Evolutionary conservation across 1,139 yeast species (phyloP).

Genomic region (Hyphopichia khmerensis): DNA sequence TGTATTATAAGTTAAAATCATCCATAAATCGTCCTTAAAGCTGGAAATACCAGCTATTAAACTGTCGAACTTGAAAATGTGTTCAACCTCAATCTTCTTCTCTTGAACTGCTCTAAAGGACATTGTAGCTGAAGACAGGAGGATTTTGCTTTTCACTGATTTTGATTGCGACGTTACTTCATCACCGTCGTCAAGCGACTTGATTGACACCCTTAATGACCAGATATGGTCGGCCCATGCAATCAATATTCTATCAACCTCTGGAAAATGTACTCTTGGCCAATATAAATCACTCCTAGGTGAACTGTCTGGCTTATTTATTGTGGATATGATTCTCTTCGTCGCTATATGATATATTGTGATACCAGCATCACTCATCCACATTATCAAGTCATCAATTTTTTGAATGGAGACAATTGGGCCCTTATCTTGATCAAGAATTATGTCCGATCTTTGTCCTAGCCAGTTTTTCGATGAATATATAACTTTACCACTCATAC

Average conservation of each 20-base stretch:
- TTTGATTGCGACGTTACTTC: constrained; percentile 12
- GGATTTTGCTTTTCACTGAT: constrained; percentile 29
- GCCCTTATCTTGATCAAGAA: constrained; percentile 61
- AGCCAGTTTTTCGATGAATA: constrained; percentile 83
- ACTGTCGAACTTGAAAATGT: constrained; percentile 54
- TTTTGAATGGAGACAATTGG: constrained; percentile 68
- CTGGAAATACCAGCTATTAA: constrained; percentile 78
- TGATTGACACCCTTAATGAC: constrained; percentile 56
- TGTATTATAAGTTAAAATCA: constrained; percentile 57
- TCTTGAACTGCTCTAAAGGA: constrained; percentile 59
- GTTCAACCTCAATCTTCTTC: constrained; percentile 56
- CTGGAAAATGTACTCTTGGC: constrained; percentile 74
- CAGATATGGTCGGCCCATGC: constrained; percentile 87
- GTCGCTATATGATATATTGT: constrained; percentile 53
- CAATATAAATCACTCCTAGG: constrained; percentile 81
- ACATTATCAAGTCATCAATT: constrained; percentile 63
- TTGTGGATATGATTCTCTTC: constrained; percentile 43
- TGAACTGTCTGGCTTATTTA: constrained; percentile 58
- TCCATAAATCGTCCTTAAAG: constrained; percentile 63
- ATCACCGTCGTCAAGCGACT: constrained; percentile 14
- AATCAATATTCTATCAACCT: constrained; percentile 64
- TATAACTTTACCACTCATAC: constrained; percentile 82
- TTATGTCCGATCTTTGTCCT: constrained; percentile 71
- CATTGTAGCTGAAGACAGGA: constrained; percentile 68
- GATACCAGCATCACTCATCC: constrained; percentile 87